Base-by-base conservation (phyloP, 2,329 filamentous ascomycete genomes). In the Calonectria multiphialidica region DNA sequence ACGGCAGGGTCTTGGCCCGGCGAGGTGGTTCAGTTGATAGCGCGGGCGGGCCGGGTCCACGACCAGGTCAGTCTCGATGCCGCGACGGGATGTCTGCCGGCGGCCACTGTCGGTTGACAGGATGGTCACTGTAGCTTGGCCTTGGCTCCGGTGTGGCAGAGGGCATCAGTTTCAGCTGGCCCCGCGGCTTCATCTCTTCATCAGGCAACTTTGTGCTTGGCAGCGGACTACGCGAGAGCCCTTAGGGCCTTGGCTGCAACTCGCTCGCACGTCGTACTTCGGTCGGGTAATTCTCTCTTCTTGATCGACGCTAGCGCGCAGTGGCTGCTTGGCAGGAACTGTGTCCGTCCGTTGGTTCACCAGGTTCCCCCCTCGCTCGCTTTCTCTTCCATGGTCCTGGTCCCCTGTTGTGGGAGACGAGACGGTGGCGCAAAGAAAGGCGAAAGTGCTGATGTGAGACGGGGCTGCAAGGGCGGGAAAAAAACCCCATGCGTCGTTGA, bases 141-240 rank as follows among this genome's bases (percentile, higher is more conserved):
- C 53, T 59, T 59, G 53, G 53, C 53, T 40, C 33, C 53, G 53
- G 53, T 59, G 53, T 59, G 53, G 53, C 53, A 37, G 33, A 23
- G 9, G 21, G 35, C 44, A 23, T 25, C 33, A 33, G 53, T 59
- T 59, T 59, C 53, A 59, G 53, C 53, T 18, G 49, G 28, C 7
- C 28, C 16, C 25, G 49, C 49, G 30, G 25, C 49, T 8, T 23
- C 53, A n/a, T 50, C 23, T 50, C 47, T 25, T 40, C 53, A 25
- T 59, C 53, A 40, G 53, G 33, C 53, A 59, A 28, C 13, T 40
- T 40, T 40, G n/a, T 13, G 13, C 53, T 59, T 59, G 33, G 53
- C 53, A 37, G 50, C 9, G 5, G 35, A 15, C 35, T 37, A 37
- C 4, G 23, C 45, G 45, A 44, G 16, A 10, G 12, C 28, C 6